These are phyloP conservation scores for Aleurites moluccanus DNA, from an alignment of 441 rosid species.

Conservation along the genomic window DNA sequence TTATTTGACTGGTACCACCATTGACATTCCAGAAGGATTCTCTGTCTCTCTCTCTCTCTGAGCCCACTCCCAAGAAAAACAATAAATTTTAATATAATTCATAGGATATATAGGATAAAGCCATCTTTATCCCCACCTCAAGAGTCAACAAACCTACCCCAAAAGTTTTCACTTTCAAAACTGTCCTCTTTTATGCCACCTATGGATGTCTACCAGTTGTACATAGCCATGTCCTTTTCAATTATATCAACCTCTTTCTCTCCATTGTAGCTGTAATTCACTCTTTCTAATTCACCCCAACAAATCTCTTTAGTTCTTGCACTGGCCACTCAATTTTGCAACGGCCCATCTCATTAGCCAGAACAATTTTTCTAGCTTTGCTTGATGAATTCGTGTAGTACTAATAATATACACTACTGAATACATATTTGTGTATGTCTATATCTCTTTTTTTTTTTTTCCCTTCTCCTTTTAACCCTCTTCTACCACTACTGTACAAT, in stretches of 20 bases:
- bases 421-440: neutral
- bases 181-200: conserved; percentile 25
- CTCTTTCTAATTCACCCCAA: neutral
- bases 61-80: neutral
- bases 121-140: too few species aligned
- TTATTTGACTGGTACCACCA: neutral
- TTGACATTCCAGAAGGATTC: conserved; percentile 20
- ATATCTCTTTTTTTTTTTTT: neutral
- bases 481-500: conserved; percentile 35
- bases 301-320: neutral
- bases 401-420: neutral
- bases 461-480: neutral
- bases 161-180: conserved; percentile 16
- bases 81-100: neutral
- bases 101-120: neutral
- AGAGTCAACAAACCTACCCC: neutral
- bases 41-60: conserved; percentile 1
- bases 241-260: conserved; percentile 17
- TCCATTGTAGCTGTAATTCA: conserved; percentile 37
- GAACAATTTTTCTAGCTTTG: neutral
- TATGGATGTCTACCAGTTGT: conserved; percentile 18
- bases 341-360: conserved; percentile 17
- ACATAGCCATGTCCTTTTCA: conserved; percentile 9
- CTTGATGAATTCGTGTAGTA: neutral
- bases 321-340: conserved; percentile 14